Conservation (phyloP, 768 basidiomycete genomes). For the Rubroboletus satanas region DNA sequence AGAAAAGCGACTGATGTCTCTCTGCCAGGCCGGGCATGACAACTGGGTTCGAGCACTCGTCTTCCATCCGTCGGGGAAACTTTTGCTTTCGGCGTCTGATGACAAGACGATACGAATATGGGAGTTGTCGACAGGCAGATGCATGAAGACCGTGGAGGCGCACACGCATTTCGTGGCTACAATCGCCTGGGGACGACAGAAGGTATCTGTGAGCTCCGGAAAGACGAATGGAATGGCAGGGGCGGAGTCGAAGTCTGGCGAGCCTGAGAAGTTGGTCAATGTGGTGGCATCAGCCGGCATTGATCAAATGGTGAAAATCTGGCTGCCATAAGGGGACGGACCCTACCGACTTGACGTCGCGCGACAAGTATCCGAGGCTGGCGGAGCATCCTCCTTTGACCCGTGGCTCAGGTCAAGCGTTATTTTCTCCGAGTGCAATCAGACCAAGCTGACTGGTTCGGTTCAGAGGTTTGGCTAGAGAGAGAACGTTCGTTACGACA, state of each 20-base stretch:
- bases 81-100: slow-evolving; percentile 86
- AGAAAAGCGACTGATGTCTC: slow-evolving; percentile 5
- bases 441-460: slow-evolving; percentile 6
- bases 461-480: background rate
- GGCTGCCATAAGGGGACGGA: slow-evolving; percentile 46
- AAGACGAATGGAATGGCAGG: slow-evolving; percentile 39
- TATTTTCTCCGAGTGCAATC: background rate
- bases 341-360: slow-evolving; percentile 1
- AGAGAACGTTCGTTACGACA: slow-evolving; percentile 27
- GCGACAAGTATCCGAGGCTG: slow-evolving; percentile 7
- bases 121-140: slow-evolving; percentile 83
- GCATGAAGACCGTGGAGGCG: slow-evolving; percentile 83
- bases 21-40: slow-evolving; percentile 68
- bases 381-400: slow-evolving; percentile 14
- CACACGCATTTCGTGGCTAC: slow-evolving; percentile 82
- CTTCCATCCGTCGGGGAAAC: slow-evolving; percentile 89
- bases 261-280: slow-evolving; percentile 58
- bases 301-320: slow-evolving; percentile 64
- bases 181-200: slow-evolving; percentile 73
- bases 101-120: slow-evolving; percentile 90
- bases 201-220: slow-evolving; percentile 38
- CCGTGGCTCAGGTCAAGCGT: slow-evolving; percentile 16
- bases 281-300: slow-evolving; percentile 68
- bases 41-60: slow-evolving; percentile 87
- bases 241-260: slow-evolving; percentile 28